phyloP scores from a whole-genome alignment of 345 rosid genomes.

The Heritiera fomes region DNA sequence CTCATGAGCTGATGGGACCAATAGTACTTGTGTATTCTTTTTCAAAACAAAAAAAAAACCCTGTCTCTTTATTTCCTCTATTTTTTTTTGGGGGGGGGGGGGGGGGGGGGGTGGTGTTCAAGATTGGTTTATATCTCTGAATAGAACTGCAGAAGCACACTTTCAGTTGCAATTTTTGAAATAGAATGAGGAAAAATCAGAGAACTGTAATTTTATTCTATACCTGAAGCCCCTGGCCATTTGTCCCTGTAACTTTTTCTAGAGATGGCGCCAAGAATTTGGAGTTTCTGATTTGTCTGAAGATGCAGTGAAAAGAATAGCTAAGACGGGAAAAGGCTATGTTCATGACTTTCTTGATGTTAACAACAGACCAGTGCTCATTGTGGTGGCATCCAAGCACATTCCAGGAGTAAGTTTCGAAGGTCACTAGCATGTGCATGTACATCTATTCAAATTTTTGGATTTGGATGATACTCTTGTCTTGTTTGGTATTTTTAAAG shows the following conservation, averaged over 20 bases:
- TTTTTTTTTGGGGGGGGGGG: too few relatives aligned
- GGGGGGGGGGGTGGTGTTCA: background rate
- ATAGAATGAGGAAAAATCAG: background rate
- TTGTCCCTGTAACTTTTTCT: conserved; percentile 31
- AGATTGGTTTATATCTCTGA: background rate
- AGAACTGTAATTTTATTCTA: background rate
- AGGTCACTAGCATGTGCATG: background rate
- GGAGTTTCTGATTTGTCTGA: conserved; percentile 62
- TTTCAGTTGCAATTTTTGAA: background rate
- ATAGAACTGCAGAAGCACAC: background rate
- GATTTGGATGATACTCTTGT: background rate
- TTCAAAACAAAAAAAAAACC: background rate
- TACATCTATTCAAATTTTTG: background rate
- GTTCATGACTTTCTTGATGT: conserved; percentile 75
- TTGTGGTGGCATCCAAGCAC: conserved; percentile 86
- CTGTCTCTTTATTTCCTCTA: background rate
- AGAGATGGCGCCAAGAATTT: conserved; percentile 93
- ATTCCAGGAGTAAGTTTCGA: conserved; percentile 60
- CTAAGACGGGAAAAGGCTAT: conserved; percentile 73
- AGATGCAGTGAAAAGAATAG: conserved; percentile 57
- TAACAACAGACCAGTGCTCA: conserved; percentile 68
- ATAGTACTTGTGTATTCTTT: background rate
- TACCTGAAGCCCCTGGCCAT: conserved; percentile 13
- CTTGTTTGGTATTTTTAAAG: background rate
- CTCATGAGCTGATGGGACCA: background rate